phyloP scores from a whole-genome alignment of 257 asterid genomes.

The Vinca minor region DNA sequence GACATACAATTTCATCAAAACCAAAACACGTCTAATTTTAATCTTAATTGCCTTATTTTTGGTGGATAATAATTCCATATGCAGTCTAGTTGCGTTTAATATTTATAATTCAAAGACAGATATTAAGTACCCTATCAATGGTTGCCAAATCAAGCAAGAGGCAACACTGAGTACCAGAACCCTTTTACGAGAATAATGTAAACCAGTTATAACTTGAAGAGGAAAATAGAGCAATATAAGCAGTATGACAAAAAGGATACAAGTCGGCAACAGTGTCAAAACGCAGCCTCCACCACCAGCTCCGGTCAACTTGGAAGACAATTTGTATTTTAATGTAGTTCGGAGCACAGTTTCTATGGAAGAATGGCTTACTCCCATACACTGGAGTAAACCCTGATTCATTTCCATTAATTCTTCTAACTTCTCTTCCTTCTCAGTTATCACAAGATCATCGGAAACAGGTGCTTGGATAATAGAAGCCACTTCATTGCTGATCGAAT shows the following conservation, averaged over 20 bases:
- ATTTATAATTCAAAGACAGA: neutral
- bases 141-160: neutral
- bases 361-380: slow-evolving; percentile 95
- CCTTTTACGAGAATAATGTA: neutral
- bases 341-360: slow-evolving; percentile 76
- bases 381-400: slow-evolving; percentile 89
- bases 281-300: slow-evolving; percentile 99
- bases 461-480: slow-evolving; percentile 76
- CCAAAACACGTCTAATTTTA: neutral
- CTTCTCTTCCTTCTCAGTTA: slow-evolving; percentile 88
- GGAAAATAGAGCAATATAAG: slow-evolving; percentile 11
- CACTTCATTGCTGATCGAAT: slow-evolving; percentile 76
- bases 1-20: neutral
- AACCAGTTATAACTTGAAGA: neutral
- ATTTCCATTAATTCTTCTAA: slow-evolving; percentile 83
- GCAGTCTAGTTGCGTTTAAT: slow-evolving; percentile 1
- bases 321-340: slow-evolving; percentile 67
- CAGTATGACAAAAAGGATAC: slow-evolving; percentile 50
- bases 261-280: slow-evolving; percentile 73
- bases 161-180: neutral
- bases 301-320: slow-evolving; percentile 82
- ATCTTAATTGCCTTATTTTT: neutral
- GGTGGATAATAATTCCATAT: neutral
- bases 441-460: slow-evolving; percentile 69
- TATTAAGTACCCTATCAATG: neutral